Percentiles rank a stretch among this genome's conserved stretches.
These are phyloP conservation scores for Zygotorulaspora florentina DNA, from an alignment of 805 yeast species.

Conservation along the genomic window DNA sequence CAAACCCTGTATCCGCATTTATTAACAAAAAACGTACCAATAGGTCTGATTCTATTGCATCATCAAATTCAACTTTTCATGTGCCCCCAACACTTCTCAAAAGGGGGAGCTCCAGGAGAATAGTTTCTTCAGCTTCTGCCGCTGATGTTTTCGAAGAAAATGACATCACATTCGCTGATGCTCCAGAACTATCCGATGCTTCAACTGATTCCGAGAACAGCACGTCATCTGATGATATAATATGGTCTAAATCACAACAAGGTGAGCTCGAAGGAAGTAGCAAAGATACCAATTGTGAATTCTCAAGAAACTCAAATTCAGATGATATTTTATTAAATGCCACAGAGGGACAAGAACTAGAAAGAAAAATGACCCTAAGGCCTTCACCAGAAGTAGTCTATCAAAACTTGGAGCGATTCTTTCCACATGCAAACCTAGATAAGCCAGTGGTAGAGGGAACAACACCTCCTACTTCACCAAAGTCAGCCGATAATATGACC, in stretches of 20 bases:
- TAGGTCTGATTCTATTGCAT: conserved; percentile 23
- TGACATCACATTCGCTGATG: conserved; percentile 67
- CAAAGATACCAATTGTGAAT: not conserved
- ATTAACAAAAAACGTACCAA: conserved; percentile 17
- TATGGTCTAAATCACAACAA: conserved; percentile 11
- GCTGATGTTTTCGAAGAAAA: conserved; percentile 66
- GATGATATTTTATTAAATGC: conserved; percentile 6
- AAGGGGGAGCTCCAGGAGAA: conserved; percentile 32
- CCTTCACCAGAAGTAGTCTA: conserved; percentile 95
- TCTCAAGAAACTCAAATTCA: conserved; percentile 6
- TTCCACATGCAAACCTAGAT: conserved; percentile 89
- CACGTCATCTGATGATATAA: conserved; percentile 28
- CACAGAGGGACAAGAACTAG: conserved; percentile 5
- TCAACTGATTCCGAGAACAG: conserved; percentile 42
- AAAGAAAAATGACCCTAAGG: conserved; percentile 63
- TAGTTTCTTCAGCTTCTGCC: conserved; percentile 35
- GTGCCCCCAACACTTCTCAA: conserved; percentile 28
- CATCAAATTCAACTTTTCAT: conserved; percentile 19
- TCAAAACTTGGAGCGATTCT: conserved; percentile 83
- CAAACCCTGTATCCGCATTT: conserved; percentile 13
- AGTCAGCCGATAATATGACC: conserved; percentile 21
- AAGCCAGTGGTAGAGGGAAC: conserved; percentile 79
- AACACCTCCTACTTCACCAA: conserved; percentile 55
- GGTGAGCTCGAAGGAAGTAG: not conserved
- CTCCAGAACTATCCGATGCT: conserved; percentile 53